phyloP scores from a whole-genome alignment of 305 asterid genomes.

The Fraxinus angustifolia region DNA sequence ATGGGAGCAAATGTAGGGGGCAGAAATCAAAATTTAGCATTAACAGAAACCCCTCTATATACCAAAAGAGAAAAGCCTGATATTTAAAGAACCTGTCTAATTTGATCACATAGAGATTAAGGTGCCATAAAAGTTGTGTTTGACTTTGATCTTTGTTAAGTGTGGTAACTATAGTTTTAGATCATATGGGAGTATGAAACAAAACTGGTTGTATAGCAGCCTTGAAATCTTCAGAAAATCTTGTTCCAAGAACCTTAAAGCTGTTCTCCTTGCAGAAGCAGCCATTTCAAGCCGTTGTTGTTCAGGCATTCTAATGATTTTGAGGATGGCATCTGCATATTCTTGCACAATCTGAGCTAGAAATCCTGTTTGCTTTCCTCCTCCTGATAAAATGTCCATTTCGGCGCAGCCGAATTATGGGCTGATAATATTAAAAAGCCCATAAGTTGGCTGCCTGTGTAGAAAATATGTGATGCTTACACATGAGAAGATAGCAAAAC shows the following conservation, averaged over 20 bases:
- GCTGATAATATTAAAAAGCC: constrained; percentile 42
- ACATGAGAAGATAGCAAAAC: neutral
- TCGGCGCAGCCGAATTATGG: constrained; percentile 90
- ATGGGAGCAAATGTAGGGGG: neutral
- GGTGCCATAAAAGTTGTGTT: constrained; percentile 3
- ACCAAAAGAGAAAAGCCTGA: neutral
- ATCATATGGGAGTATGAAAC: constrained; percentile 22
- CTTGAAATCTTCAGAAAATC: constrained; percentile 72
- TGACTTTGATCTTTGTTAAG: neutral
- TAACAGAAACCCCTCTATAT: neutral
- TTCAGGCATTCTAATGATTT: constrained; percentile 52
- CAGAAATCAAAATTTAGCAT: neutral
- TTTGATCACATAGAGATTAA: neutral
- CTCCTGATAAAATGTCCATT: constrained; percentile 80
- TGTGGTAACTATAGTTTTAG: neutral
- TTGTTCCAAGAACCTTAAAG: constrained; percentile 71
- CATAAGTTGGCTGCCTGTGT: neutral
- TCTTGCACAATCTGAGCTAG: constrained; percentile 66
- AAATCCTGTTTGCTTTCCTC: constrained; percentile 70
- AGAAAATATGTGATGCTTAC: neutral
- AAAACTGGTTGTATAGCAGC: constrained; percentile 58
- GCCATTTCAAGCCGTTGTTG: constrained; percentile 65
- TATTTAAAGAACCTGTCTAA: neutral
- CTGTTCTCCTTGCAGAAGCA: constrained; percentile 73
- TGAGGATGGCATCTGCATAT: constrained; percentile 67